Conservation (phyloP, 495 filamentous ascomycete genomes). For the Aspergillus avenaceus region DNA sequence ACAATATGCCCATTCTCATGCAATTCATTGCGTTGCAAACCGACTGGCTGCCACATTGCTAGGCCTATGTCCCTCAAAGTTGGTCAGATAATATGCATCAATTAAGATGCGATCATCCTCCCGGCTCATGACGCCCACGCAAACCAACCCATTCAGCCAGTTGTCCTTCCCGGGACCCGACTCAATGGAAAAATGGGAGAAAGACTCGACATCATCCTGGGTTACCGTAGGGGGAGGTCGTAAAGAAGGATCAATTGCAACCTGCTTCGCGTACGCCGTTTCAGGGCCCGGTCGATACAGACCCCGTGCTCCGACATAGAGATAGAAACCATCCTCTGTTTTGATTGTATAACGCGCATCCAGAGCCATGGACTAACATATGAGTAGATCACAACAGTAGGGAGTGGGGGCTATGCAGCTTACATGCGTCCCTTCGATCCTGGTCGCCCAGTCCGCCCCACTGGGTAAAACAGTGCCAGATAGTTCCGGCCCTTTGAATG, state of each 20-base stretch:
- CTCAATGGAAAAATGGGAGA: slow-evolving; percentile 28
- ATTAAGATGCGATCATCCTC: slow-evolving; percentile 27
- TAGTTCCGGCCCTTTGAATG: slow-evolving; percentile 23
- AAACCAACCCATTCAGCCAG: slow-evolving; percentile 31
- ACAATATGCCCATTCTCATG: no score
- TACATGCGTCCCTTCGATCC: slow-evolving; percentile 30
- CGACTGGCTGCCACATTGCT: slow-evolving; percentile 19
- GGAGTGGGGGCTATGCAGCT: background rate
- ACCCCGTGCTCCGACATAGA: slow-evolving; percentile 30
- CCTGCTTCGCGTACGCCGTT: slow-evolving; percentile 25
- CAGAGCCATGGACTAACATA: slow-evolving; percentile 26
- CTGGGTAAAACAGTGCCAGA: slow-evolving; percentile 21
- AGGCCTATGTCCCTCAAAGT: slow-evolving; percentile 25
- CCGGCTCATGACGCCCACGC: slow-evolving; percentile 30
- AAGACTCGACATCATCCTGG: slow-evolving; percentile 30
- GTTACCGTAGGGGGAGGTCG: slow-evolving; percentile 19
- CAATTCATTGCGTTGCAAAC: background rate
- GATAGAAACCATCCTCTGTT: slow-evolving; percentile 21
- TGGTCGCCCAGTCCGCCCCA: slow-evolving; percentile 29
- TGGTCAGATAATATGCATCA: slow-evolving; percentile 32
- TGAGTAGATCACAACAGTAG: background rate
- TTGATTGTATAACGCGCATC: slow-evolving; percentile 29
- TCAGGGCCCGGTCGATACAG: slow-evolving; percentile 29
- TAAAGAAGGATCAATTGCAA: slow-evolving; percentile 13
- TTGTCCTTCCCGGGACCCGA: slow-evolving; percentile 27